Percentiles rank a stretch among this genome's conserved stretches.
These are phyloP conservation scores for Petunia secreta DNA, from an alignment of 257 asterid genomes.

Conservation along the genomic window DNA sequence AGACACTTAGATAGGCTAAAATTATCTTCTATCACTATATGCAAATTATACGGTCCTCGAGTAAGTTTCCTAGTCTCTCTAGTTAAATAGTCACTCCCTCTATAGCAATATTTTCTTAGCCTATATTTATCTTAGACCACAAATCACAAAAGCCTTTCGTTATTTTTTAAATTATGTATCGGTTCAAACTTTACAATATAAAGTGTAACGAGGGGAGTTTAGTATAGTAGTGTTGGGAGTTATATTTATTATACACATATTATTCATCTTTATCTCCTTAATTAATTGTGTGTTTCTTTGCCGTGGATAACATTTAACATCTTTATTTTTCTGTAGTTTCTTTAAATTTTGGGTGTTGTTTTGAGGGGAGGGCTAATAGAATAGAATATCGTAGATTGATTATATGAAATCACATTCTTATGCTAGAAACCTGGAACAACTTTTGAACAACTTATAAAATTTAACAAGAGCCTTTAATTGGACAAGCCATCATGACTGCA, in stretches of 20 bases:
- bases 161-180: no score
- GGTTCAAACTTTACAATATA: no score
- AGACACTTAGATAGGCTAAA: not conserved
- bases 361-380: no score
- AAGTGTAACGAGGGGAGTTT: no score
- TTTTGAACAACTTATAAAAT: not conserved
- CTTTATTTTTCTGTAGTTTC: not conserved
- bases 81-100: no score
- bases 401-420: not conserved
- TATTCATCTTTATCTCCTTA: no score
- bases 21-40: not conserved
- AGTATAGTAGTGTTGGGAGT: no score
- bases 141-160: no score
- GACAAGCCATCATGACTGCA: not conserved
- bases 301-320: not conserved
- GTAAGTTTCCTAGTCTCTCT: not conserved
- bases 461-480: not conserved
- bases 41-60: not conserved
- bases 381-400: not conserved
- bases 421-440: constrained; percentile 7
- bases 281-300: no score
- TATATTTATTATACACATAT: no score
- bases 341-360: not conserved
- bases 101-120: no score
- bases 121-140: no score